phyloP scores from a whole-genome alignment of 495 filamentous ascomycete species.

The Aeminium ludgeri region DNA sequence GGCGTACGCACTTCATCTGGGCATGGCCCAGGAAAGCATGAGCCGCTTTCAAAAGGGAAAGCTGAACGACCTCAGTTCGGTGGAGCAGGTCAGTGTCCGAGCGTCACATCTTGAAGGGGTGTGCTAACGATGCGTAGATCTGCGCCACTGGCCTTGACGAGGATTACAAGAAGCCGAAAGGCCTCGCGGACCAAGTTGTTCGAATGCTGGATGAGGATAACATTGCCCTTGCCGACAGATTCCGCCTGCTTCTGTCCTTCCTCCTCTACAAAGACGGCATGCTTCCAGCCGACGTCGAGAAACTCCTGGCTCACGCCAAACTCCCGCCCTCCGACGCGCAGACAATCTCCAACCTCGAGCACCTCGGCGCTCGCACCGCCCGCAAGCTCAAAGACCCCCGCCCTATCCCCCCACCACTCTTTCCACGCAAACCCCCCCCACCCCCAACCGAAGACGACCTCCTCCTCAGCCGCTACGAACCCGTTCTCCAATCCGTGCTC shows the following conservation, averaged over 20 bases:
- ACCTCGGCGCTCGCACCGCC: constrained; percentile 61
- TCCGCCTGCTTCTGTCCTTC: constrained; percentile 73
- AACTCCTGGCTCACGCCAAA: constrained; percentile 68
- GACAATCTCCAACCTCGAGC: constrained; percentile 58
- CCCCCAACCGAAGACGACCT: constrained; percentile 34
- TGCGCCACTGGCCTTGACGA: constrained; percentile 88
- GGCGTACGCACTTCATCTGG: constrained; percentile 84
- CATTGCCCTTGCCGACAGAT: constrained; percentile 50
- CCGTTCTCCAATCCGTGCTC: constrained; percentile 33
- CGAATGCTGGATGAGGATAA: constrained; percentile 68
- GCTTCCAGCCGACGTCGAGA: constrained; percentile 65
- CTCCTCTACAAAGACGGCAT: constrained; percentile 79
- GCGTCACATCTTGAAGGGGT: no score
- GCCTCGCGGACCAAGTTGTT: constrained; percentile 68
- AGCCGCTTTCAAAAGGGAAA: constrained; percentile 71
- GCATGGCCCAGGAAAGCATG: constrained; percentile 98
- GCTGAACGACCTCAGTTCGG: constrained; percentile 66
- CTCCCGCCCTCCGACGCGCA: constrained; percentile 56
- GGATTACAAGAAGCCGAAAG: constrained; percentile 78
- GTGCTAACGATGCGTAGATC: constrained; percentile 29
- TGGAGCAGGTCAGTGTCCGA: constrained; percentile 44
- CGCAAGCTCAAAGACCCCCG: constrained; percentile 62
- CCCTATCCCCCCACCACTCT: constrained; percentile 45
- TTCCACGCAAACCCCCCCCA: constrained; percentile 40
- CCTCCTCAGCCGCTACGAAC: constrained; percentile 43